Evolutionary conservation across 441 rosid genomes (phyloP).

Genomic region (Eutrema salsugineum): DNA sequence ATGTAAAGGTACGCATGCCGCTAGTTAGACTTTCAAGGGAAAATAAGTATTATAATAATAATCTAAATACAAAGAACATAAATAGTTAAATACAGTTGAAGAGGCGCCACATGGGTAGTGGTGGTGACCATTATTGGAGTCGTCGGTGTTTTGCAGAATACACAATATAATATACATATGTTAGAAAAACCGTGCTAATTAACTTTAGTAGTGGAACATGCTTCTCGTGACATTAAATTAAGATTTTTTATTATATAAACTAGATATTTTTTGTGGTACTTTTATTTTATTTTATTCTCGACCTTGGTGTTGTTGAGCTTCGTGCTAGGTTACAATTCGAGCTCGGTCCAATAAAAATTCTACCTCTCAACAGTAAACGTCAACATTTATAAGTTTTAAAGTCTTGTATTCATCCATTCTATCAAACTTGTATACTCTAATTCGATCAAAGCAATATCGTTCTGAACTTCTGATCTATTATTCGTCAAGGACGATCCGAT

Average conservation of each 20-base stretch:
- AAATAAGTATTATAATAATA: background rate
- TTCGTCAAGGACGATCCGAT: background rate
- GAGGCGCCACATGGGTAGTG: slow-evolving; percentile 25
- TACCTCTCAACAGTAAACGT: background rate
- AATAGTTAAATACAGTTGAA: slow-evolving; percentile 17
- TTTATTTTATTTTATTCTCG: background rate
- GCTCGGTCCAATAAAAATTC: background rate
- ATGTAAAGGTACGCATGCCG: slow-evolving; percentile 17
- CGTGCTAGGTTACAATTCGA: background rate
- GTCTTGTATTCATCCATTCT: background rate
- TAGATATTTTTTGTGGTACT: background rate
- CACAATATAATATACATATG: background rate
- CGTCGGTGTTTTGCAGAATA: slow-evolving; percentile 14
- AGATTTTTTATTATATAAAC: background rate
- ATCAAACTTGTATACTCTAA: background rate
- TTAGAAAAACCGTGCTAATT: slow-evolving; percentile 9
- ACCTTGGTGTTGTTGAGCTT: background rate
- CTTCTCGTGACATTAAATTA: slow-evolving; percentile 18
- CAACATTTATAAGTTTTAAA: background rate
- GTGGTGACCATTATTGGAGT: slow-evolving; percentile 15
- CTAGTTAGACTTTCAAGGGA: slow-evolving; percentile 1
- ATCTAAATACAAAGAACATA: background rate
- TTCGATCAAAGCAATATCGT: background rate
- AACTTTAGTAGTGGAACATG: slow-evolving; percentile 25
- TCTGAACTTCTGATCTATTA: background rate